phyloP scores from a whole-genome alignment of 2,329 filamentous ascomycete species.

The Arthrobotrys conoides region DNA sequence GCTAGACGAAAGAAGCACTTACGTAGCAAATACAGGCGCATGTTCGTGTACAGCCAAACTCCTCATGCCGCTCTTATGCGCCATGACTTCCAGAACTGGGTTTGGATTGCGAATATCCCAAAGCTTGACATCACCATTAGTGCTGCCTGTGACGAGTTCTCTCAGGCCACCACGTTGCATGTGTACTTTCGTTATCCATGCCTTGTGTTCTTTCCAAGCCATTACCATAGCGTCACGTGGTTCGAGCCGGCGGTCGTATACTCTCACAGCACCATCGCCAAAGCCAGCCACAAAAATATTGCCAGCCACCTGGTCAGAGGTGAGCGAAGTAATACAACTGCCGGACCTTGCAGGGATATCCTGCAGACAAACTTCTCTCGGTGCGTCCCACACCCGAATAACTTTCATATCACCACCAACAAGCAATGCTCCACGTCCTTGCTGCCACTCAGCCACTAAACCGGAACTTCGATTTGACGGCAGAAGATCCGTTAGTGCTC shows the following conservation, averaged over 20 bases:
- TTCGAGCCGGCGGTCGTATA: constrained; percentile 89
- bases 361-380: constrained; percentile 86
- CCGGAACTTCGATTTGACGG: constrained; percentile 94
- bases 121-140: constrained; percentile 91
- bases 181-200: constrained; percentile 96
- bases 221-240: constrained; percentile 93
- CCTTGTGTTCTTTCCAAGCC: constrained; percentile 95
- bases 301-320: constrained; percentile 96
- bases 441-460: constrained; percentile 98
- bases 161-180: constrained; percentile 95
- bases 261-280: constrained; percentile 91
- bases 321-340: constrained; percentile 94
- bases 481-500: constrained; percentile 92
- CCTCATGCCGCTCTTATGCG: constrained; percentile 82
- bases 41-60: constrained; percentile 96
- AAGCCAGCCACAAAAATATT: constrained; percentile 97
- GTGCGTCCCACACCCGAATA: constrained; percentile 95
- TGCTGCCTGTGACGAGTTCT: constrained; percentile 89
- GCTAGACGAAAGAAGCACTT: constrained; percentile 68
- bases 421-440: constrained; percentile 94
- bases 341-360: constrained; percentile 96
- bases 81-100: constrained; percentile 79
- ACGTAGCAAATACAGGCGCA: constrained; percentile 93
- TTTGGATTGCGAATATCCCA: constrained; percentile 95
- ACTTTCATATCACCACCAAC: constrained; percentile 96